Conservation (phyloP, 1,284 basidiomycete species). For the Uromyces viciae-fabae region DNA sequence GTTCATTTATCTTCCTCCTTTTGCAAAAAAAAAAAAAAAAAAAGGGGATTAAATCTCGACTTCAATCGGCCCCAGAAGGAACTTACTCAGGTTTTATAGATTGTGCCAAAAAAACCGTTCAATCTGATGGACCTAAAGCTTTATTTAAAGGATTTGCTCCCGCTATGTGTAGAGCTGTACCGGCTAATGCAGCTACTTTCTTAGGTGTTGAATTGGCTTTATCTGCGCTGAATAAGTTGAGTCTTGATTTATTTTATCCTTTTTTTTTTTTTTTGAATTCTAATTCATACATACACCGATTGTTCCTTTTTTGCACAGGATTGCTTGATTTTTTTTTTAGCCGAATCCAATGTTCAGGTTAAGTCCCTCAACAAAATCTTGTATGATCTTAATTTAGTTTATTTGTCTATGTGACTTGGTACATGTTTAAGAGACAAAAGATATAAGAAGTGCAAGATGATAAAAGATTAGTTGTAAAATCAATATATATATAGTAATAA, state of each 20-base stretch:
- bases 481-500: too few species aligned
- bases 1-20: neutral
- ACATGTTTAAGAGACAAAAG: too few species aligned
- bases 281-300: too few species aligned
- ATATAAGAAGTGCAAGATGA: too few species aligned
- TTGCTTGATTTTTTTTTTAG: too few species aligned
- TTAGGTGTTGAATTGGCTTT: conserved; percentile 60
- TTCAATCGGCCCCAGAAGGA: conserved; percentile 93
- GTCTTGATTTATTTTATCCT: neutral
- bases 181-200: conserved; percentile 92
- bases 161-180: conserved; percentile 75
- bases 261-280: neutral
- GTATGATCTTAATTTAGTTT: too few species aligned
- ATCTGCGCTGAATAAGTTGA: conserved; percentile 41
- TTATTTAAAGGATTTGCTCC: conserved; percentile 97
- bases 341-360: too few species aligned
- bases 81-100: conserved; percentile 93
- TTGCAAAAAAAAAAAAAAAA: conserved; percentile 48
- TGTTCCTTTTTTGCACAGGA: too few species aligned
- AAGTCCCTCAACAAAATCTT: too few species aligned
- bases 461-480: too few species aligned
- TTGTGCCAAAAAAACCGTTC: conserved; percentile 85
- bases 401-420: too few species aligned
- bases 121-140: conserved; percentile 79
- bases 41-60: conserved; percentile 73